Base-by-base conservation (phyloP, 2,329 filamentous ascomycete species). In the Polychaeton citri region DNA sequence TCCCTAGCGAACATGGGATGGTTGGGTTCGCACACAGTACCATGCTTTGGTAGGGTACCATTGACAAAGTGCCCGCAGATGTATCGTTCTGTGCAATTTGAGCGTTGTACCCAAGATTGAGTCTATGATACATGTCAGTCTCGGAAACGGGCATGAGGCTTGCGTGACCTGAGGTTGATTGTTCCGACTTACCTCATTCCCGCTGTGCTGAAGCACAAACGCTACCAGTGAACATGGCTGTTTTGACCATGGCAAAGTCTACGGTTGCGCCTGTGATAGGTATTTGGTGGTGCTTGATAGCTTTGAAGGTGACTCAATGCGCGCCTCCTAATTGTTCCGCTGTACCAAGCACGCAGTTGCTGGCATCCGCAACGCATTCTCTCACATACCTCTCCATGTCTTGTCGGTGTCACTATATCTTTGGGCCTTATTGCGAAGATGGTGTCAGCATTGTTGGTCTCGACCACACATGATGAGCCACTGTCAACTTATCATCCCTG, bases 151-250 rank as follows among this genome's bases (percentile, higher is more conserved):
- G 12, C 15, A 28, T 28, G 7, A 28, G 12, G 12, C 7, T 5
- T 5, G 12, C 15, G 12, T 5, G 15, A 7, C 12, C 7, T 28
- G 24, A 8, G 4, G 32, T 33, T n/a, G 17, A 19, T 4, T 9
- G 10, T 20, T 17, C 15, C 10, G 19, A 33, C 16, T 10, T 19
- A 19, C 32, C 15, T 21, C 34, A 19, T 52, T 30, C 19, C 54
- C 52, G 10, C 59, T 49, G 6, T 60, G 50, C 28, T 57, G 45
- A 5, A 64, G 49, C 4, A 65, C 43, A 7, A 54, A n/a, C 52
- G 19, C 60, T 64, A 1, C 54, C 56, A 18, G 59, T 43, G 19
- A 64, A 28, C 24, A 28, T 28, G 24, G 24, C 24, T 28, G 24
- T 28, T 12, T 28, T 28, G 12, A 28, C 3, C 12, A 15, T 28